Percentiles rank a stretch among this genome's conserved stretches.
Conservation (phyloP, 192 early-diverging fungal genomes). For the Mortierella antarctica region DNA sequence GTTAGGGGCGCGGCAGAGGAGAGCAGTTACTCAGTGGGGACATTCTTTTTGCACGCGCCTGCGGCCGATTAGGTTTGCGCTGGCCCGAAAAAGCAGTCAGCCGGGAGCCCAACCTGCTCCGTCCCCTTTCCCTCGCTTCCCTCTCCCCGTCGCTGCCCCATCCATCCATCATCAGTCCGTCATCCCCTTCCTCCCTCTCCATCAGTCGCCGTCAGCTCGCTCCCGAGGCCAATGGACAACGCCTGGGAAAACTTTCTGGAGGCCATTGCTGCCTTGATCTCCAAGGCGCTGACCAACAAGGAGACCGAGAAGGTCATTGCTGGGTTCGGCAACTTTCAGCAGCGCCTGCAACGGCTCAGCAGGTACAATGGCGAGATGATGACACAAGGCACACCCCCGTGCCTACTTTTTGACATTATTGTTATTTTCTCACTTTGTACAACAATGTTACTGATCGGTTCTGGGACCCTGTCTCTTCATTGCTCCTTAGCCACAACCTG, state of each 20-base stretch:
- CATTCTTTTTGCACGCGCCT: neutral
- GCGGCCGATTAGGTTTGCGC: neutral
- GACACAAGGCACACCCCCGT: neutral
- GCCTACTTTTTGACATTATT: neutral
- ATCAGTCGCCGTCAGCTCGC: neutral
- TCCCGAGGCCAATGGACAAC: slow-evolving; percentile 24
- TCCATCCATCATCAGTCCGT: neutral
- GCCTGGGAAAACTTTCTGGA: slow-evolving; percentile 72
- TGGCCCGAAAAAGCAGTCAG: neutral
- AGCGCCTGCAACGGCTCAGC: slow-evolving; percentile 69
- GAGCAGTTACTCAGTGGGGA: neutral
- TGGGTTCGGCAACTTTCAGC: slow-evolving; percentile 70
- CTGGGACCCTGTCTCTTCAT: neutral
- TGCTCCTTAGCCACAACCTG: slow-evolving; percentile 54
- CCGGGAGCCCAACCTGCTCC: too few relatives aligned
- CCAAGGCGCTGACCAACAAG: slow-evolving; percentile 72
- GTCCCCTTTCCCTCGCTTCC: neutral
- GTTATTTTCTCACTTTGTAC: neutral
- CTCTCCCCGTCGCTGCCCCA: neutral
- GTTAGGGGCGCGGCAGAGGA: neutral
- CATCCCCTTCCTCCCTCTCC: neutral
- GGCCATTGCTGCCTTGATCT: slow-evolving; percentile 68
- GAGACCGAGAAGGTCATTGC: slow-evolving; percentile 72
- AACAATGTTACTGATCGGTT: neutral
- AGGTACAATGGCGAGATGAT: slow-evolving; percentile 41